Percentiles rank a stretch among this genome's conserved stretches.
These are phyloP conservation scores for Stygiomarasmius scandens DNA, from an alignment of 1,284 basidiomycete species.

Conservation along the genomic window DNA sequence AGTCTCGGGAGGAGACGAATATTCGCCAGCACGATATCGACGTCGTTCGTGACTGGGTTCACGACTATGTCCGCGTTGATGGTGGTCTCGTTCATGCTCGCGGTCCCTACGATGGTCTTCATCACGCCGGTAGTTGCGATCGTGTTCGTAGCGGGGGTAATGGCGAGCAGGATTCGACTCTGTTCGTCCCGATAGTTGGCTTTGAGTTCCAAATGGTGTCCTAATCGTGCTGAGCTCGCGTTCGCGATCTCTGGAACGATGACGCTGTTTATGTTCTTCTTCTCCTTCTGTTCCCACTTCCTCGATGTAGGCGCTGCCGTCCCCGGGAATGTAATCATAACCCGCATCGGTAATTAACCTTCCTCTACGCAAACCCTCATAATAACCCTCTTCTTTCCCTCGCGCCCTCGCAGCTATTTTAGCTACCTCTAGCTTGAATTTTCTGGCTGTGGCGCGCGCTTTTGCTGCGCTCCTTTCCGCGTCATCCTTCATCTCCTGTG, in stretches of 20 bases:
- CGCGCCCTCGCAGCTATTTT: constrained; percentile 5
- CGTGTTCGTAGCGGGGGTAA: neutral
- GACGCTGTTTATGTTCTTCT: neutral
- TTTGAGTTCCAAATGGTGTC: neutral
- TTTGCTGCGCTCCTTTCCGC: constrained; percentile 10
- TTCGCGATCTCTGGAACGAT: neutral
- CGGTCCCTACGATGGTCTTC: neutral
- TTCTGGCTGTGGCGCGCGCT: constrained; percentile 7
- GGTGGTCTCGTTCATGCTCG: neutral
- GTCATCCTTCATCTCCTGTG: constrained; percentile 3
- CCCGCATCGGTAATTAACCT: neutral
- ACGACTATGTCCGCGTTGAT: neutral
- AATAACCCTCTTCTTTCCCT: constrained; percentile 6
- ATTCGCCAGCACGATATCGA: neutral
- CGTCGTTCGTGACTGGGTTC: neutral
- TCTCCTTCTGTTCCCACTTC: constrained; percentile 3
- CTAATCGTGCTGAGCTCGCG: neutral
- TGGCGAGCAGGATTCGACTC: neutral
- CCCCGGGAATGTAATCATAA: constrained; percentile 4
- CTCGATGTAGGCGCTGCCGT: constrained; percentile 13
- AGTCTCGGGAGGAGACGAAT: neutral
- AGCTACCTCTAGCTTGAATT: constrained; percentile 9
- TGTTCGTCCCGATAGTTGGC: constrained; percentile 1
- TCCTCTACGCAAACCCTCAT: constrained; percentile 10
- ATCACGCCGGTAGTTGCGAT: neutral